Evolutionary conservation across 108 stramenopile species (phyloP).

Genomic region (Fistulifera solaris): DNA sequence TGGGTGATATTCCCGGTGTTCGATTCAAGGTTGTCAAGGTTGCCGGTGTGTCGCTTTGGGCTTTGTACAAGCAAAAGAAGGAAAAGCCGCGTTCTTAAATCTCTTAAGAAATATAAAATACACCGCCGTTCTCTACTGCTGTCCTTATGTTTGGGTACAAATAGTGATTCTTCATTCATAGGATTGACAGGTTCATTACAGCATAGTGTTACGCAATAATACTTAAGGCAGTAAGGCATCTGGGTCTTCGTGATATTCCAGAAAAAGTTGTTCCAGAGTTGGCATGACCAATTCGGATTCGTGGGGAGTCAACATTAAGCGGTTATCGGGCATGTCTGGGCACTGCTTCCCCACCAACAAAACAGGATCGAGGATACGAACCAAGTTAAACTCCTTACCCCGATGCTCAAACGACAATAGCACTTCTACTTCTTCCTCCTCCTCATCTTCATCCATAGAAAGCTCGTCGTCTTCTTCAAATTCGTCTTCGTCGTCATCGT

Average conservation of each 20-base stretch:
- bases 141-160: no score
- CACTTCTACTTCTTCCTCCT: conserved; percentile 78
- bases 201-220: no score
- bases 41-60: conserved; percentile 98
- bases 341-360: conserved; percentile 78
- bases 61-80: conserved; percentile 99
- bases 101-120: background rate
- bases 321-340: conserved; percentile 32
- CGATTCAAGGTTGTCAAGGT: conserved; percentile 99
- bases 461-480: conserved; percentile 41
- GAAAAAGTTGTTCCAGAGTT: conserved; percentile 59
- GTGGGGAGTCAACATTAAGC: conserved; percentile 68
- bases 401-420: conserved; percentile 74
- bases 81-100: conserved; percentile 98
- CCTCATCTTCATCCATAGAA: conserved; percentile 47
- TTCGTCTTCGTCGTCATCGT: conserved; percentile 40
- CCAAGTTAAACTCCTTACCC: conserved; percentile 64
- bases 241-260: conserved; percentile 51
- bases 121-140: no score
- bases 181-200: no score
- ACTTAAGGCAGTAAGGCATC: conserved; percentile 8
- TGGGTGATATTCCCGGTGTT: conserved; percentile 99
- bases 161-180: no score
- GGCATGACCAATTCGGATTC: conserved; percentile 82
- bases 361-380: conserved; percentile 75